phyloP scores from a whole-genome alignment of 257 asterid genomes.

The Penstemon newberryi region DNA sequence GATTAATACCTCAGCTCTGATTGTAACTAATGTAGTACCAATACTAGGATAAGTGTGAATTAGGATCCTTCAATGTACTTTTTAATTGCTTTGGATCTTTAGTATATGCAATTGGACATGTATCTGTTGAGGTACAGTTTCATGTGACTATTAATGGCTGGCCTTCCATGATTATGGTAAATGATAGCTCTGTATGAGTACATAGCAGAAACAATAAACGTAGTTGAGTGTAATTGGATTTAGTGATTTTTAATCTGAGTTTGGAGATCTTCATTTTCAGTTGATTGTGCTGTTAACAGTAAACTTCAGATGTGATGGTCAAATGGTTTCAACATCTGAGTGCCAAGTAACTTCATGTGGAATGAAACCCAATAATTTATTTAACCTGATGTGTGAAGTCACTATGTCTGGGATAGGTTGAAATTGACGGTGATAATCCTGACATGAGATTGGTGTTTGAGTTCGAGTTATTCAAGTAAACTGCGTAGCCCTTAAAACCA shows the following conservation, averaged over 20 bases:
- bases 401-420: neutral
- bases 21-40: neutral
- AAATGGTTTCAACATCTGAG: neutral
- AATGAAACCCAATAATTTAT: neutral
- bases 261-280: neutral
- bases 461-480: constrained; percentile 3
- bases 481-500: neutral
- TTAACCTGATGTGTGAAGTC: constrained; percentile 2
- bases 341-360: neutral
- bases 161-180: neutral
- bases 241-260: neutral
- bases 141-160: neutral
- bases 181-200: neutral
- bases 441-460: neutral
- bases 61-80: neutral
- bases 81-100: neutral
- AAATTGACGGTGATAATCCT: neutral
- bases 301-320: neutral
- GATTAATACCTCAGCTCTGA: no score
- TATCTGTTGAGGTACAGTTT: neutral
- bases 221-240: neutral
- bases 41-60: neutral
- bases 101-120: neutral
- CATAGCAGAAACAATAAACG: neutral
- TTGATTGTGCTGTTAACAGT: neutral